Conservation (phyloP, 2,329 filamentous ascomycete genomes). For the Fusarium sterilihyphosum region DNA sequence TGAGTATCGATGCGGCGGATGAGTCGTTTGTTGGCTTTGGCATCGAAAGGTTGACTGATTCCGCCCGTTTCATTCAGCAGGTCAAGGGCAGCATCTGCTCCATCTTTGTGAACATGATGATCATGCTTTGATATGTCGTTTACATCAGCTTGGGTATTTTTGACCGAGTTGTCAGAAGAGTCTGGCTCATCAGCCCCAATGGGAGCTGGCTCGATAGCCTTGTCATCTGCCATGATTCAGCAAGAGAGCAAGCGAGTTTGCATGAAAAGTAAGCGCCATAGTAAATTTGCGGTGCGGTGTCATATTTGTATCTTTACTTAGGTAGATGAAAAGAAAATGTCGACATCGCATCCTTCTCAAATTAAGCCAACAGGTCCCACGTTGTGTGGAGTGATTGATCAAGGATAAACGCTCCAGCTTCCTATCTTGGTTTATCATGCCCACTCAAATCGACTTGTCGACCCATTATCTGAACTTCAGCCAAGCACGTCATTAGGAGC, state of each 20-base stretch:
- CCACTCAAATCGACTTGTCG: background rate
- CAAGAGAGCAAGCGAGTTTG: background rate
- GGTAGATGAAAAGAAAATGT: background rate
- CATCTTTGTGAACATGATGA: background rate
- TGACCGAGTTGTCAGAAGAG: background rate
- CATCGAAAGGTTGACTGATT: conserved; percentile 11
- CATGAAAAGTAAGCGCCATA: no score
- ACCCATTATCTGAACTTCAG: background rate
- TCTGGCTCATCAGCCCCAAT: background rate
- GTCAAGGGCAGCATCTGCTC: conserved; percentile 30
- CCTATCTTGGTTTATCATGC: background rate
- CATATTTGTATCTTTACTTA: background rate
- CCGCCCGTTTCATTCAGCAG: conserved; percentile 24
- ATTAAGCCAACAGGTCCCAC: background rate
- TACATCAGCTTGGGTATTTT: background rate
- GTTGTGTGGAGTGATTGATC: background rate
- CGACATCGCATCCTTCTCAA: background rate
- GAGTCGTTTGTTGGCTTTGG: conserved; percentile 22
- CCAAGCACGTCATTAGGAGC: background rate
- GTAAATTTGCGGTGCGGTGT: rapidly evolving
- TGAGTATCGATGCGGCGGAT: conserved; percentile 35
- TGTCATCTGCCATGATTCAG: background rate
- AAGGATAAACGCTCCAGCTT: background rate
- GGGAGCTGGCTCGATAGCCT: background rate
- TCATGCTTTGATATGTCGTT: background rate